Conservation (phyloP, 768 basidiomycete genomes). For the Leccinellum rugosiceps region DNA sequence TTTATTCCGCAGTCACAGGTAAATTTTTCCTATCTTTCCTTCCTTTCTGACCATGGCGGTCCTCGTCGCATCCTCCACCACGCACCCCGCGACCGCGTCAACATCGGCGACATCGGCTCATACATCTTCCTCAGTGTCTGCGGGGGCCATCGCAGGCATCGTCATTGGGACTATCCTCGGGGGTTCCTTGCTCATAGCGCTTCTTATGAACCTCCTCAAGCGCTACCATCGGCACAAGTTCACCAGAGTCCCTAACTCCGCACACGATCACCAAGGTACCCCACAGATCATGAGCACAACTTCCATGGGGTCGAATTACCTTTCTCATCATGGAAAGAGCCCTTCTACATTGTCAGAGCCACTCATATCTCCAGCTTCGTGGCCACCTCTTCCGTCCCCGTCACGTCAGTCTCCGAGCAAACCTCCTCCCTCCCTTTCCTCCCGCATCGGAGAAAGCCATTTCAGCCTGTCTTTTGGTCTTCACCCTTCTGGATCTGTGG, state of each 20-base stretch:
- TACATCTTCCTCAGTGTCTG: conserved; percentile 5
- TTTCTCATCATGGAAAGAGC: conserved; percentile 7
- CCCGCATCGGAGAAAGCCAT: not conserved
- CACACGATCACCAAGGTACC: not conserved
- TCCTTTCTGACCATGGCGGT: conserved; percentile 10
- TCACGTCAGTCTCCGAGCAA: conserved; percentile 3
- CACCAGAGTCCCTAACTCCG: conserved; percentile 13
- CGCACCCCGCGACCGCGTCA: not conserved
- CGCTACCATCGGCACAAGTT: conserved; percentile 14
- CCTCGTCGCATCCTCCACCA: conserved; percentile 5
- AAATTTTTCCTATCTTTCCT: not conserved
- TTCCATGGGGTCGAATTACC: not conserved
- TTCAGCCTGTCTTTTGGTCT: not conserved
- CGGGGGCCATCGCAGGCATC: conserved; percentile 18
- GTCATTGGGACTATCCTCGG: conserved; percentile 19
- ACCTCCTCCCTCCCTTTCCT: conserved; percentile 2
- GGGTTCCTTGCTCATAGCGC: conserved; percentile 6
- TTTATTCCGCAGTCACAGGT: not conserved
- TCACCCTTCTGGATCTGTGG: not conserved
- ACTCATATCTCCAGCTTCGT: conserved; percentile 15
- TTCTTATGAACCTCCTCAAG: conserved; percentile 11
- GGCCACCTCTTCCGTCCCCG: conserved; percentile 3
- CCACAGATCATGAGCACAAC: not conserved
- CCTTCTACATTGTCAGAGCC: conserved; percentile 24
- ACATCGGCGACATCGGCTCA: not conserved